Conservation (phyloP, 1,284 basidiomycete genomes). For the Fomitopsis palustris region DNA sequence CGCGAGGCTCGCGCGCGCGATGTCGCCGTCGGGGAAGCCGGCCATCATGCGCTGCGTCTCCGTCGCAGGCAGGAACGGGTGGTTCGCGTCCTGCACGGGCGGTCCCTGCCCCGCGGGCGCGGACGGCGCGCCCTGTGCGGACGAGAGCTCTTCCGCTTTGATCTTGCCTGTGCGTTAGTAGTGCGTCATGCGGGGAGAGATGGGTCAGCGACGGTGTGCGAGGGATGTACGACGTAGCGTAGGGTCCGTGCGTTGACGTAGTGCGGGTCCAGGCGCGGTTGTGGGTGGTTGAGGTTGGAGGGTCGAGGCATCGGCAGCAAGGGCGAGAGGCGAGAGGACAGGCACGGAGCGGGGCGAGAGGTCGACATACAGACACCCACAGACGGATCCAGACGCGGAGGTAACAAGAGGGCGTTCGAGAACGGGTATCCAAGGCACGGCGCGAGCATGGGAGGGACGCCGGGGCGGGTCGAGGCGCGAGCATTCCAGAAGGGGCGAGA, state of each 20-base stretch:
- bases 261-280: not conserved
- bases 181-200: not conserved
- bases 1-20: constrained; percentile 58
- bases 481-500: constrained; percentile 4
- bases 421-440: constrained; percentile 6
- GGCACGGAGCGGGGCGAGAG: no score
- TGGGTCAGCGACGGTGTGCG: not conserved
- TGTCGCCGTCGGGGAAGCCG: constrained; percentile 47
- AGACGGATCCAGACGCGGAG: not conserved
- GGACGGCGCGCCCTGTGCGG: constrained; percentile 8
- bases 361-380: no score
- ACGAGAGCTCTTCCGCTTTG: constrained; percentile 25
- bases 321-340: no score
- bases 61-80: constrained; percentile 56
- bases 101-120: constrained; percentile 4
- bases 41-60: constrained; percentile 58
- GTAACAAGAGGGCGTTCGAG: not conserved
- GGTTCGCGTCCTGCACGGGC: constrained; percentile 26
- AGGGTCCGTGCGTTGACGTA: no score
- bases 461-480: constrained; percentile 2
- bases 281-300: no score
- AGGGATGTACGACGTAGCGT: not conserved
- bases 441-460: not conserved
- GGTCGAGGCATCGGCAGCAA: no score
- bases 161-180: constrained; percentile 20